Evolutionary conservation across 129 eudicot genomes (phyloP).

Genomic region (Daucus carota): DNA sequence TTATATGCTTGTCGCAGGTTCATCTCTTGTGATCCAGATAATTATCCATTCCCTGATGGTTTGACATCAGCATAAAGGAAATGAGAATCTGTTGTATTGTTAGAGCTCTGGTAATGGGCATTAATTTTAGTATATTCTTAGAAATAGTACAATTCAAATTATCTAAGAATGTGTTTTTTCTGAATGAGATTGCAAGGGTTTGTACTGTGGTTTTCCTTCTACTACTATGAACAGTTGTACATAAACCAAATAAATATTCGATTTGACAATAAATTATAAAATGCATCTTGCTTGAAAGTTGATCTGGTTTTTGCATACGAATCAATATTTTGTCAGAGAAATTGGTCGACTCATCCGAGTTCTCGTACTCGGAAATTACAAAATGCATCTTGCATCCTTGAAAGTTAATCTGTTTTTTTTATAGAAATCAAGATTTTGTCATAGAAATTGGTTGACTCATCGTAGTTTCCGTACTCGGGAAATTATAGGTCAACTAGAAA

Average conservation of each 20-base stretch:
- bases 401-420: no score
- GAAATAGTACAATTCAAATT: not conserved
- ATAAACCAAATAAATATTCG: not conserved
- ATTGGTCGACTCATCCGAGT: no score
- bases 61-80: constrained; percentile 33
- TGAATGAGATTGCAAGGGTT: not conserved
- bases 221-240: not conserved
- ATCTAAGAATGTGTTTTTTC: constrained; percentile 7
- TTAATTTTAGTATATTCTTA: not conserved
- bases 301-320: no score
- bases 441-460: no score
- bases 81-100: not conserved
- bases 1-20: constrained; percentile 56
- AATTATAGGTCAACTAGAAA: no score
- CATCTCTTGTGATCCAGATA: constrained; percentile 37
- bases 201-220: not conserved
- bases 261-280: not conserved
- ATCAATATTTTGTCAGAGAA: no score
- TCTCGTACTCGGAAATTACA: no score
- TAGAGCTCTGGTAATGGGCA: not conserved
- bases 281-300: not conserved
- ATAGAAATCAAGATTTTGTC: no score
- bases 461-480: no score
- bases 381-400: no score
- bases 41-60: constrained; percentile 54